These are phyloP conservation scores for Melianthus villosus DNA, from an alignment of 441 rosid genomes.

Conservation along the genomic window DNA sequence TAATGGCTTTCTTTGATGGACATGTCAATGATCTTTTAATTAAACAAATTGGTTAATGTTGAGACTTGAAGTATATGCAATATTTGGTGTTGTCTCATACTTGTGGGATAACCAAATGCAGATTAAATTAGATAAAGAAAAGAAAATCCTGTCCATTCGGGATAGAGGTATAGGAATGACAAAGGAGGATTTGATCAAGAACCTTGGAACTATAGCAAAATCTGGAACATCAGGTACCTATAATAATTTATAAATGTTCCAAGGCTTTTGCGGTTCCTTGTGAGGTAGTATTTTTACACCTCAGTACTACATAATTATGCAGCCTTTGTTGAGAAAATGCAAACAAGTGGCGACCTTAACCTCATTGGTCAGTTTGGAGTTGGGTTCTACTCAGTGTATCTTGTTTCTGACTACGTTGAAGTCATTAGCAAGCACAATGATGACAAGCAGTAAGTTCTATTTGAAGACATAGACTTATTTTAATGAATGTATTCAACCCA, in stretches of 20 bases:
- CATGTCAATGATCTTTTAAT: no score
- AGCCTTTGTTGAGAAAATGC: constrained; percentile 97
- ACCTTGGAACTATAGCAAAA: constrained; percentile 92
- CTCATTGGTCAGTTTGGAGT: constrained; percentile 97
- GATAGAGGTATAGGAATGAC: constrained; percentile 96
- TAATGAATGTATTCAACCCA: no score
- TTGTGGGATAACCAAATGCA: no score
- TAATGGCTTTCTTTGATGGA: no score
- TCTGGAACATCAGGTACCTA: constrained; percentile 86
- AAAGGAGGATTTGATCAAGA: constrained; percentile 78
- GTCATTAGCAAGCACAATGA: constrained; percentile 91
- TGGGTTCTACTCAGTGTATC: constrained; percentile 91
- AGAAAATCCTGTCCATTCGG: constrained; percentile 65
- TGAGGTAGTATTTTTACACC: background rate
- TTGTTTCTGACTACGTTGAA: constrained; percentile 91
- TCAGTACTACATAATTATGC: constrained; percentile 5
- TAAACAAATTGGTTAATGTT: no score
- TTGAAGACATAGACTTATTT: no score
- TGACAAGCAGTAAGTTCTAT: constrained; percentile 58
- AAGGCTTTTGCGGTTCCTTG: no score
- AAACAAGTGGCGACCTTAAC: constrained; percentile 81
- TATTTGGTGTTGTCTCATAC: no score
- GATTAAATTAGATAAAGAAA: constrained; percentile 81
- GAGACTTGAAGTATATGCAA: no score
- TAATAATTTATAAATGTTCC: background rate